Evolutionary conservation across 352 stramenopile species (phyloP).

Genomic region (Globisporangium splendens): DNA sequence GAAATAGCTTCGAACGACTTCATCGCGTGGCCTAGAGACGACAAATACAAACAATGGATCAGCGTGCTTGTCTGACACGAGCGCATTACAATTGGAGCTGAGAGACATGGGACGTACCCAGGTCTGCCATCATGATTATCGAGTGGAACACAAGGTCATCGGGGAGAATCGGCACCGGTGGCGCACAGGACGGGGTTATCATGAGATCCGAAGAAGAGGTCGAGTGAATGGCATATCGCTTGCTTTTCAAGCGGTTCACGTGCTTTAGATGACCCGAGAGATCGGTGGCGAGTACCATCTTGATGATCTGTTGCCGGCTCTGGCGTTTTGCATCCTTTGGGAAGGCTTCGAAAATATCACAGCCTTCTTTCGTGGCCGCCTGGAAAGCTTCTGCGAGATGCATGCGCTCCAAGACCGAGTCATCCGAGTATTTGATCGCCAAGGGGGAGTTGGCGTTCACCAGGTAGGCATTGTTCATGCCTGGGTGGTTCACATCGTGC

Average conservation of each 20-base stretch:
- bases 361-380: conserved; percentile 56
- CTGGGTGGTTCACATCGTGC: conserved; percentile 92
- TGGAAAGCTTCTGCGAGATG: conserved; percentile 72
- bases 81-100: background rate
- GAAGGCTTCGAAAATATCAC: conserved; percentile 69
- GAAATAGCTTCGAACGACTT: conserved; percentile 56
- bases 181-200: conserved; percentile 1
- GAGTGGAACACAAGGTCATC: conserved; percentile 63
- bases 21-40: conserved; percentile 35
- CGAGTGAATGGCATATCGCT: conserved; percentile 44
- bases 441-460: conserved; percentile 78
- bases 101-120: conserved; percentile 19
- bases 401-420: conserved; percentile 88
- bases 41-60: background rate
- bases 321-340: conserved; percentile 41
- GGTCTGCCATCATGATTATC: conserved; percentile 74
- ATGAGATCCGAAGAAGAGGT: conserved; percentile 25
- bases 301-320: conserved; percentile 71
- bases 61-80: background rate
- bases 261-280: conserved; percentile 73
- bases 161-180: conserved; percentile 14
- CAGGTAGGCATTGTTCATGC: conserved; percentile 91
- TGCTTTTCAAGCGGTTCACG: conserved; percentile 75
- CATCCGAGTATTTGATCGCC: conserved; percentile 92
- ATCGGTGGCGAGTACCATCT: conserved; percentile 82